Percentiles rank a stretch among this genome's conserved stretches.
Conservation (phyloP, 805 yeast genomes). For the Sugiyamaella qingdaonensis region DNA sequence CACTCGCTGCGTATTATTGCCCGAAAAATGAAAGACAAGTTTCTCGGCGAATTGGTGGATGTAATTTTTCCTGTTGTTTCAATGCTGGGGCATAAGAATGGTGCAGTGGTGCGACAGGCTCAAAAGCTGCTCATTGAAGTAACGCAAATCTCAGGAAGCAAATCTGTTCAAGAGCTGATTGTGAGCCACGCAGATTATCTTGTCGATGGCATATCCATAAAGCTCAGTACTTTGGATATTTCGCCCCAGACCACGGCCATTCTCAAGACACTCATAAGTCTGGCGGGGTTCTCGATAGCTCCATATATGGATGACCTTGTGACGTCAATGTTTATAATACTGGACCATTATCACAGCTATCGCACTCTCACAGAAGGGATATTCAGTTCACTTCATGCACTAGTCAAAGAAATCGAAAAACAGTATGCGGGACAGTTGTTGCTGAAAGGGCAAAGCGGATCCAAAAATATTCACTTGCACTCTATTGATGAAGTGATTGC, state of each 20-base stretch:
- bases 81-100: constrained; percentile 55
- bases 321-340: constrained; percentile 64
- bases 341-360: constrained; percentile 86
- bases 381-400: constrained; percentile 52
- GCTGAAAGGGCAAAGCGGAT: constrained; percentile 35
- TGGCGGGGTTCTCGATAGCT: constrained; percentile 65
- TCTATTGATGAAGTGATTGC: constrained; percentile 29
- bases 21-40: constrained; percentile 29
- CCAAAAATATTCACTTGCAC: constrained; percentile 22
- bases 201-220: constrained; percentile 69
- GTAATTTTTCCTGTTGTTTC: constrained; percentile 69
- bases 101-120: constrained; percentile 47
- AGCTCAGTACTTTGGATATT: constrained; percentile 63
- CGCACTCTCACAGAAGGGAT: constrained; percentile 65
- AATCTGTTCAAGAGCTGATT: constrained; percentile 52
- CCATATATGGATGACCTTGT: constrained; percentile 69
- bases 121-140: constrained; percentile 49
- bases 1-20: constrained; percentile 22
- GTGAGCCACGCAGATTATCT: constrained; percentile 73
- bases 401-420: constrained; percentile 19
- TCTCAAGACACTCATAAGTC: constrained; percentile 59
- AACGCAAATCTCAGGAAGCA: constrained; percentile 46
- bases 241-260: constrained; percentile 72
- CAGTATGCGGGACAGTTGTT: constrained; percentile 19
- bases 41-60: constrained; percentile 60